Conservation (phyloP, 2,329 filamentous ascomycete species). For the Ustilaginoidea virens region DNA sequence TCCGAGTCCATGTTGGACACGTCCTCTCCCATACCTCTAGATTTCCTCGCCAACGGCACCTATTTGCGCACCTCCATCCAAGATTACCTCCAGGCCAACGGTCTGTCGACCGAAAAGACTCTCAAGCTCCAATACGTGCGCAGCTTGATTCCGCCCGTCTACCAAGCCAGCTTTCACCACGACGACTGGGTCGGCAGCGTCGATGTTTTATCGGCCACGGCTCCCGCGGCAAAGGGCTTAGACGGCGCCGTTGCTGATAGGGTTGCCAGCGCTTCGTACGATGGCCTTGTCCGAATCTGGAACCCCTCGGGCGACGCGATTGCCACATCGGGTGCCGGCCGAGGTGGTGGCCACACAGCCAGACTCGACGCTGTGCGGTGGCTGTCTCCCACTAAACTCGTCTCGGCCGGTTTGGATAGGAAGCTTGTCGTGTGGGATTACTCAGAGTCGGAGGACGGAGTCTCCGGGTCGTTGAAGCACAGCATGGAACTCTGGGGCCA, state of each 20-base stretch:
- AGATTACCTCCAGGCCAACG: slow-evolving; percentile 74
- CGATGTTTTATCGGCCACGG: slow-evolving; percentile 60
- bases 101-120: slow-evolving; percentile 77
- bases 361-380: slow-evolving; percentile 75
- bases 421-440: slow-evolving; percentile 88
- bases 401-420: slow-evolving; percentile 70
- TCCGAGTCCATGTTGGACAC: slow-evolving; percentile 57
- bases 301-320: slow-evolving; percentile 75
- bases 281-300: slow-evolving; percentile 81
- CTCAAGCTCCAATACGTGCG: slow-evolving; percentile 86
- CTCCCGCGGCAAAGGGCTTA: slow-evolving; percentile 38
- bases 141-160: slow-evolving; percentile 75
- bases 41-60: slow-evolving; percentile 89
- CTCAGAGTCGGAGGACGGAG: slow-evolving; percentile 45
- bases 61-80: slow-evolving; percentile 83
- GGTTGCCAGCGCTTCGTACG: slow-evolving; percentile 86
- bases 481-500: slow-evolving; percentile 76
- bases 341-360: slow-evolving; percentile 57
- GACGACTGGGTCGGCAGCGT: slow-evolving; percentile 92
- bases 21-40: slow-evolving; percentile 57
- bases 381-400: slow-evolving; percentile 62
- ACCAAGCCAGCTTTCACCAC: slow-evolving; percentile 86
- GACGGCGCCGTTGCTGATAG: slow-evolving; percentile 24
- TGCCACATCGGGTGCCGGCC: slow-evolving; percentile 53
- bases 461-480: slow-evolving; percentile 49